These are phyloP conservation scores for Solanum paucissectum DNA, from an alignment of 257 asterid species.

Conservation along the genomic window DNA sequence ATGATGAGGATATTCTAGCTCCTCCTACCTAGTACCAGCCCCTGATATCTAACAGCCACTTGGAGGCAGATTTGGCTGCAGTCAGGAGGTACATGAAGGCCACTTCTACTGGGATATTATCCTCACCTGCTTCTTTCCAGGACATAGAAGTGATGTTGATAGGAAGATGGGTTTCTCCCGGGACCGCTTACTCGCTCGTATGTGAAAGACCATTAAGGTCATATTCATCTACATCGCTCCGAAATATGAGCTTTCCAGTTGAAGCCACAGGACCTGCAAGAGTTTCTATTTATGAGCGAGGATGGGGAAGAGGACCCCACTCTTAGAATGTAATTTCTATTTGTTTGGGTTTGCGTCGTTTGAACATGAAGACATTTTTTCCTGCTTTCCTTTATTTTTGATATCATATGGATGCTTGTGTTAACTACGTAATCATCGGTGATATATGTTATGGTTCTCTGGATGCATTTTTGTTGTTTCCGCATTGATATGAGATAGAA, in stretches of 20 bases:
- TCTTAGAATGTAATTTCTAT: not conserved
- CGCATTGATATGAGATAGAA: not conserved
- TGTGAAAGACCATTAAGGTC: not conserved
- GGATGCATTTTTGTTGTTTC: too few species aligned
- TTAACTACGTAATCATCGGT: too few species aligned
- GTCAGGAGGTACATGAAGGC: not conserved
- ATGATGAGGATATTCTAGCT: too few species aligned
- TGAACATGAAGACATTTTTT: too few species aligned
- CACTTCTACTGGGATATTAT: too few species aligned
- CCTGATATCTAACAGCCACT: too few species aligned
- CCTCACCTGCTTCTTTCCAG: not conserved
- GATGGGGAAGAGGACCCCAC: not conserved
- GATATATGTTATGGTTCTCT: too few species aligned
- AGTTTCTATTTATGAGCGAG: not conserved
- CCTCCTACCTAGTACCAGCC: not conserved
- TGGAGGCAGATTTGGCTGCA: not conserved
- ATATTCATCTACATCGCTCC: not conserved
- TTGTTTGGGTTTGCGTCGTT: not conserved
- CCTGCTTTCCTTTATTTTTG: too few species aligned
- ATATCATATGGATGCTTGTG: too few species aligned
- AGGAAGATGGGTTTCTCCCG: not conserved
- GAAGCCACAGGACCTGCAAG: accelerated
- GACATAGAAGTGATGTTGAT: not conserved
- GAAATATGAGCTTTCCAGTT: not conserved
- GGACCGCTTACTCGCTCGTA: not conserved